These are phyloP conservation scores for Monosporozyma yasuniensis DNA, from an alignment of 805 yeast species.

Conservation along the genomic window DNA sequence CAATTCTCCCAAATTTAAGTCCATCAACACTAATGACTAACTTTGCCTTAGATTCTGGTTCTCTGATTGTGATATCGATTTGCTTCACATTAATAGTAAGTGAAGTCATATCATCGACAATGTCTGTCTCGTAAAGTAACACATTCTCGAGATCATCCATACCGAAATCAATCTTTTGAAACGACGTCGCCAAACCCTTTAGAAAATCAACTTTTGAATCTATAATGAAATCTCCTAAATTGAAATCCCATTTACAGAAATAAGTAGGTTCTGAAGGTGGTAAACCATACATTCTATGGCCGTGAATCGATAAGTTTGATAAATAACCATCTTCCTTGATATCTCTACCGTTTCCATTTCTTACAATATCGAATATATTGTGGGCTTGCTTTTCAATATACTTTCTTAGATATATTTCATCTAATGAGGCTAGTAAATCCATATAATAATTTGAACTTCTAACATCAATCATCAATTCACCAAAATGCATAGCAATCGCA, in stretches of 20 bases:
- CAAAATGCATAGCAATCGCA: constrained; percentile 54
- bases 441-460: constrained; percentile 85
- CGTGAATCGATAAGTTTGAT: constrained; percentile 56
- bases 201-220: constrained; percentile 42
- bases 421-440: constrained; percentile 69
- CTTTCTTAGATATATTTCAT: constrained; percentile 12
- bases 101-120: constrained; percentile 60
- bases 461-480: constrained; percentile 64
- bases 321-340: constrained; percentile 15
- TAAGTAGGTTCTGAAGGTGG: constrained; percentile 87
- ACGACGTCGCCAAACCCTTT: constrained; percentile 35
- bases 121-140: constrained; percentile 46
- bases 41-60: constrained; percentile 22
- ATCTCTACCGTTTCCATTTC: constrained; percentile 15
- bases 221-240: constrained; percentile 48
- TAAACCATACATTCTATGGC: constrained; percentile 87
- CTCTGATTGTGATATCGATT: constrained; percentile 35
- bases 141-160: constrained; percentile 71
- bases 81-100: constrained; percentile 47
- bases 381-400: constrained; percentile 11
- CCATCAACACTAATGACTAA: constrained; percentile 20
- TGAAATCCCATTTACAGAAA: constrained; percentile 84
- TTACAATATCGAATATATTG: constrained; percentile 25
- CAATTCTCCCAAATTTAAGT: constrained; percentile 44
- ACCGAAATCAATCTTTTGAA: constrained; percentile 49